phyloP scores from a whole-genome alignment of 805 yeast genomes.

The Wickerhamiella alocasiicola region DNA sequence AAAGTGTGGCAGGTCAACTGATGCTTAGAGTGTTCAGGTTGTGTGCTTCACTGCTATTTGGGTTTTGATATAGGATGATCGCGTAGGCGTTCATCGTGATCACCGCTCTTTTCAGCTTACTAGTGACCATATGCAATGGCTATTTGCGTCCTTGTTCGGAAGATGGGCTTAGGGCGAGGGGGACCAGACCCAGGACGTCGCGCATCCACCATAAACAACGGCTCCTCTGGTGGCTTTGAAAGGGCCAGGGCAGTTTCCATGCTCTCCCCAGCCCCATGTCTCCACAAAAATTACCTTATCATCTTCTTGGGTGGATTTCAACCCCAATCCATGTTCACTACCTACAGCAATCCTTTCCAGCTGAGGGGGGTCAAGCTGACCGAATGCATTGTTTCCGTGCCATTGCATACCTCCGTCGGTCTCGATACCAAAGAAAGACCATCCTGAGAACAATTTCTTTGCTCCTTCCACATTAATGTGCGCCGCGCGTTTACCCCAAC shows the following conservation, averaged over 20 bases:
- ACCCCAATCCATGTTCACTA: conserved; percentile 69
- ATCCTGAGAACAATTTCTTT: conserved; percentile 66
- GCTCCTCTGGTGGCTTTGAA: not conserved
- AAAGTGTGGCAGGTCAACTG: no score
- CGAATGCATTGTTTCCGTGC: conserved; percentile 65
- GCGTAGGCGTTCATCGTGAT: no score
- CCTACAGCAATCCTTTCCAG: conserved; percentile 39
- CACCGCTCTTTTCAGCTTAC: no score
- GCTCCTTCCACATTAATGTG: conserved; percentile 34
- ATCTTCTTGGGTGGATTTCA: conserved; percentile 23
- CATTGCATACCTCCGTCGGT: conserved; percentile 31
- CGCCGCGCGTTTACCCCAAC: conserved; percentile 26
- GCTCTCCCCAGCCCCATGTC: conserved; percentile 99
- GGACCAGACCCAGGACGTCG: conserved; percentile 23
- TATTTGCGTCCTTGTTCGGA: no score
- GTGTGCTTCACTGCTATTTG: no score
- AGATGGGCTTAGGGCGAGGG: no score
- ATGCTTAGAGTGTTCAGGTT: no score
- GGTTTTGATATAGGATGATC: no score
- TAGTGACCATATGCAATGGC: no score
- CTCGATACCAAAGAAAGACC: conserved; percentile 2
- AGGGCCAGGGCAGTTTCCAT: conserved; percentile 75
- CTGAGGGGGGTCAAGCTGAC: conserved; percentile 37
- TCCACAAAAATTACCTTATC: no score
- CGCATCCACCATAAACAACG: conserved; percentile 24